Evolutionary conservation across 2,329 filamentous ascomycete species (phyloP), one percentile per base, ranked within the genome.

Genomic region (Cordyceps tenuipes): DNA sequence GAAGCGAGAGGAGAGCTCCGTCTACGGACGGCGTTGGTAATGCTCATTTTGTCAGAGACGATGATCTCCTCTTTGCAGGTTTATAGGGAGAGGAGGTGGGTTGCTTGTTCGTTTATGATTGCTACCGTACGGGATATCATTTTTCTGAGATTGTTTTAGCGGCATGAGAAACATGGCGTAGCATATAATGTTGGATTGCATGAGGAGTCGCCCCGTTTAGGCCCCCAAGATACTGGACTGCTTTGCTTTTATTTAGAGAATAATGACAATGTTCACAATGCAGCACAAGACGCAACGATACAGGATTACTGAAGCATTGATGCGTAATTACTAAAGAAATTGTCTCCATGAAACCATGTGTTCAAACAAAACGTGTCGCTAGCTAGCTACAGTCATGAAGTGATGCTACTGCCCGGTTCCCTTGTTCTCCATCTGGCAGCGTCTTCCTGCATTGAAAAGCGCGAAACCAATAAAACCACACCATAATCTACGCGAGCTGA

Each of bases 1-100:
- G 15, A 63, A 52, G 63, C 68, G 74, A 62, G 64, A 71, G 62
- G 75, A 77, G 64, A 73, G 68, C 54, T 67, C 66, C n/a, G 66
- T 75, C 26, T 79, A 75, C 62, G 76, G 75, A 17, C 68, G 76
- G 15, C 66, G 76, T 53, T 79, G 75, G 76, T 77, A 61, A 66
- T 29, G 21, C 39, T 49, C 12, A 1, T 9, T 31, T 5, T 47
- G 31, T 10, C 17, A 31, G 21, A 19, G 21, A 4, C 8, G 9
- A 12, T 8, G 5, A 36, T 13, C 34, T 36, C 19, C 4, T 8
- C 10, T 26, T 12, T 44, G 23, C 55, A 39, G 43, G 44, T 26
- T 34, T 36, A 23, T 44, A 10, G 23, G 36, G 29, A 43, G 9
- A 19, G 46, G 12, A 17, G 19, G n/a, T 17, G n/a, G n/a, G 13